phyloP scores from a whole-genome alignment of 805 yeast genomes.

The Debaryomyces hansenii region DNA sequence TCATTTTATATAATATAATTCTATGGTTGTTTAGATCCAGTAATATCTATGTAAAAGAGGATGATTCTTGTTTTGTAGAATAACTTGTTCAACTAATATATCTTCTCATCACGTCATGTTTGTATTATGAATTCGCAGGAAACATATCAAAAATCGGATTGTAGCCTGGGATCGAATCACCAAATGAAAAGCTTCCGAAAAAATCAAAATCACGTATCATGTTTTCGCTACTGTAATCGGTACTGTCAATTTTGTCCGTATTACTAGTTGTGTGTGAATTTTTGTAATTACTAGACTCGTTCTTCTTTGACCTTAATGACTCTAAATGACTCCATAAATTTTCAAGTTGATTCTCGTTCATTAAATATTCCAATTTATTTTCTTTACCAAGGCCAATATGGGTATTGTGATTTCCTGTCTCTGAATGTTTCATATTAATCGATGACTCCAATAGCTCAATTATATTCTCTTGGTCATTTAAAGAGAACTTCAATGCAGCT shows the following conservation, averaged over 20 bases:
- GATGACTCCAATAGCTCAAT: neutral
- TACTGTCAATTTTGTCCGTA: neutral
- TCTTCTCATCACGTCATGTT: too few species aligned
- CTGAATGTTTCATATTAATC: neutral
- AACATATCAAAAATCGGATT: neutral
- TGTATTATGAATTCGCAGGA: too few species aligned
- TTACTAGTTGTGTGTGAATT: neutral
- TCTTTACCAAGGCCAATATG: neutral
- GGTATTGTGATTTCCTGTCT: neutral
- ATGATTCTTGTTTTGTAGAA: too few species aligned
- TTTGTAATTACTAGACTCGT: neutral
- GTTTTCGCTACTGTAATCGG: neutral
- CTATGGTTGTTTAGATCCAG: too few species aligned
- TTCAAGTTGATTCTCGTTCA: conserved; percentile 1
- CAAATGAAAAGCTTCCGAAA: neutral
- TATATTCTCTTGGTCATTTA: neutral
- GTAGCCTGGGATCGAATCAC: neutral
- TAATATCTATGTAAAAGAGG: too few species aligned
- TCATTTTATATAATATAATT: too few species aligned
- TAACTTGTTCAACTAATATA: too few species aligned
- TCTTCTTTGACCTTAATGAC: neutral
- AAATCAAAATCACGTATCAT: neutral
- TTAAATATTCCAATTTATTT: neutral
- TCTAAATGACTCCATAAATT: conserved; percentile 3
- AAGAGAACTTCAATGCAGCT: neutral